These are phyloP conservation scores for Oryza meridionalis DNA, from an alignment of 176 grass and related monocot species.

Conservation along the genomic window DNA sequence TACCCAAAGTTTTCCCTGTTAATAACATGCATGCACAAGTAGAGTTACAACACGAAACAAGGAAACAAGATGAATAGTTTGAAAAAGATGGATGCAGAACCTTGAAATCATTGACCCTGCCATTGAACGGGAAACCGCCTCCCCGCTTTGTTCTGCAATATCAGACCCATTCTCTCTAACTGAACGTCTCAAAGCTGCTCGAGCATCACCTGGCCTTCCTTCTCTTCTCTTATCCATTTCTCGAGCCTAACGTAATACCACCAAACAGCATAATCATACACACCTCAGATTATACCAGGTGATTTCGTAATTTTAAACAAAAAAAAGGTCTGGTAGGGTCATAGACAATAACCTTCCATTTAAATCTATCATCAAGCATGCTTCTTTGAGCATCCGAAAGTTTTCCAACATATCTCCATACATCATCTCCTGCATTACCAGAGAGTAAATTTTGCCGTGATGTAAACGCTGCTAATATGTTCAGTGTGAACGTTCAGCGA, in stretches of 20 bases:
- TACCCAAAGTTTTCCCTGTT: slow-evolving; percentile 80
- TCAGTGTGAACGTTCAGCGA: neutral
- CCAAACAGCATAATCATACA: slow-evolving; percentile 16
- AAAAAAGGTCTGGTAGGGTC: slow-evolving; percentile 7
- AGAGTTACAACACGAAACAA: slow-evolving; percentile 2
- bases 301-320: neutral
- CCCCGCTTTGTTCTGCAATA: slow-evolving; percentile 80
- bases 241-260: slow-evolving; percentile 64
- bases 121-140: slow-evolving; percentile 64
- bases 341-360: slow-evolving; percentile 87
- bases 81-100: slow-evolving; percentile 43
- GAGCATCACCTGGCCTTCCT: slow-evolving; percentile 89
- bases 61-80: slow-evolving; percentile 10
- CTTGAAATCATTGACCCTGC: slow-evolving; percentile 73
- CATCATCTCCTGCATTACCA: slow-evolving; percentile 79
- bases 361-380: slow-evolving; percentile 99
- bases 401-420: slow-evolving; percentile 98
- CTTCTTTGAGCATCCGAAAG: slow-evolving; percentile 99
- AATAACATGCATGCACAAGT: slow-evolving; percentile 32
- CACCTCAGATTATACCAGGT: neutral
- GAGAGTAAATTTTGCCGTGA: slow-evolving; percentile 4
- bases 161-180: slow-evolving; percentile 96
- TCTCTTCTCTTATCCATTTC: slow-evolving; percentile 99
- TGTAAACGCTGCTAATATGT: neutral
- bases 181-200: slow-evolving; percentile 93